These are phyloP conservation scores for Austroboletus rostrupii DNA, from an alignment of 1,284 basidiomycete species.

Conservation along the genomic window DNA sequence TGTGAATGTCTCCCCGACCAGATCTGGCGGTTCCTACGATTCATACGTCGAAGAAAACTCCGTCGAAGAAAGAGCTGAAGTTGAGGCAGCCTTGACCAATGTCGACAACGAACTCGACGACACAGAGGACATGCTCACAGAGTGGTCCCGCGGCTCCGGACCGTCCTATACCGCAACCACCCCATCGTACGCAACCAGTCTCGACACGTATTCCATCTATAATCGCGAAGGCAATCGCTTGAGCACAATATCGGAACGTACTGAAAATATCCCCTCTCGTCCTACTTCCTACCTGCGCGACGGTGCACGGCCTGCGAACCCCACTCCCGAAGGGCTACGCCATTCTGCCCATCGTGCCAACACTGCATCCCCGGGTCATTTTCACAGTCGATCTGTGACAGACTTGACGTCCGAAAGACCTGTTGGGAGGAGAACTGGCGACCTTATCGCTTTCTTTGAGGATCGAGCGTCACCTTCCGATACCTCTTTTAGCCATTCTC, in stretches of 20 bases:
- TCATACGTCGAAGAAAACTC: conserved; percentile 44
- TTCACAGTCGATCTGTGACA: conserved; percentile 25
- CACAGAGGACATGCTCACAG: conserved; percentile 55
- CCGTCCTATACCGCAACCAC: conserved; percentile 38
- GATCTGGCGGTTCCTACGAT: conserved; percentile 32
- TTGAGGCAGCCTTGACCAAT: conserved; percentile 61
- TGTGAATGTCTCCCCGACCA: conserved; percentile 38
- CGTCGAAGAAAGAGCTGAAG: conserved; percentile 48
- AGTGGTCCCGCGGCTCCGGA: conserved; percentile 45
- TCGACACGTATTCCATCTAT: conserved; percentile 33
- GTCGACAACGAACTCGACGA: conserved; percentile 63
- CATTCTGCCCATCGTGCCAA: conserved; percentile 34
- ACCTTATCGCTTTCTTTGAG: conserved; percentile 74
- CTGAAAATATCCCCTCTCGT: conserved; percentile 46
- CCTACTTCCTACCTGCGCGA: conserved; percentile 39
- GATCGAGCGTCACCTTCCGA: conserved; percentile 38
- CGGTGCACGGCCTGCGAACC: conserved; percentile 31
- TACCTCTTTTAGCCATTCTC: conserved; percentile 39
- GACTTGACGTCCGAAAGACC: conserved; percentile 33
- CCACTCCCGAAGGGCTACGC: conserved; percentile 39
- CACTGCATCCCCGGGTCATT: conserved; percentile 24
- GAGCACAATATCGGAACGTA: conserved; percentile 60
- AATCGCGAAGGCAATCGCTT: conserved; percentile 41
- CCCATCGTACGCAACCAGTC: conserved; percentile 29
- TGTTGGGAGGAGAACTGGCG: conserved; percentile 56